phyloP scores from a whole-genome alignment of 495 filamentous ascomycete genomes.

The Usnea hakonensis region DNA sequence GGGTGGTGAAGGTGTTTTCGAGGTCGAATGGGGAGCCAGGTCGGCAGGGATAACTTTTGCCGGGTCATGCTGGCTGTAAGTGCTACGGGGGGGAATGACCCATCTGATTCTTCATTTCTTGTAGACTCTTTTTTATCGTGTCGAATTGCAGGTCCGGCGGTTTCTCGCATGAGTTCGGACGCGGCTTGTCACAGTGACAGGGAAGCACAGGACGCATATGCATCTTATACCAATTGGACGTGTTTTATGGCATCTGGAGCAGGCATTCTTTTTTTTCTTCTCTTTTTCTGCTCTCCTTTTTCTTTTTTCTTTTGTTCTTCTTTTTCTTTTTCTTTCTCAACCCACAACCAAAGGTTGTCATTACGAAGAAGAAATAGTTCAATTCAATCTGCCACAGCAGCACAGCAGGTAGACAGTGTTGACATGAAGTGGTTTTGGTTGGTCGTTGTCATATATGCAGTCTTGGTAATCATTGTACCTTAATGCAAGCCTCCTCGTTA shows the following conservation, averaged over 20 bases:
- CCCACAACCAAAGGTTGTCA: no score
- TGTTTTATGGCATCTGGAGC: neutral
- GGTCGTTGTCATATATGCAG: no score
- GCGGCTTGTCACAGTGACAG: neutral
- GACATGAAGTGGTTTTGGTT: no score
- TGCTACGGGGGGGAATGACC: neutral
- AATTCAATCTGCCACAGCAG: no score
- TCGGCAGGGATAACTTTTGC: neutral
- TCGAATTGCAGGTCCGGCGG: neutral
- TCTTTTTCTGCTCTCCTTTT: neutral
- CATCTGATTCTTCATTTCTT: neutral
- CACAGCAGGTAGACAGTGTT: no score
- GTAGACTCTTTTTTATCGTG: neutral
- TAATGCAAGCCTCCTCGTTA: no score
- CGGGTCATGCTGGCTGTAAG: neutral
- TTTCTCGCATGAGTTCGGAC: neutral
- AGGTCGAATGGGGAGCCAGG: slow-evolving; percentile 33
- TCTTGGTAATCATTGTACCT: no score
- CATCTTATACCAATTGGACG: neutral
- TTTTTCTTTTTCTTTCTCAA: neutral
- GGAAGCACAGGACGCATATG: neutral
- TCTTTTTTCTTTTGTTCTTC: neutral
- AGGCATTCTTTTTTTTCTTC: neutral
- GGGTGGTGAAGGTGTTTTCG: slow-evolving; percentile 92
- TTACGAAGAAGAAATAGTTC: no score